Evolutionary conservation across 176 grass and related monocot species (phyloP), one percentile per base, ranked within the genome.

Genomic region (Oryza coarctata): DNA sequence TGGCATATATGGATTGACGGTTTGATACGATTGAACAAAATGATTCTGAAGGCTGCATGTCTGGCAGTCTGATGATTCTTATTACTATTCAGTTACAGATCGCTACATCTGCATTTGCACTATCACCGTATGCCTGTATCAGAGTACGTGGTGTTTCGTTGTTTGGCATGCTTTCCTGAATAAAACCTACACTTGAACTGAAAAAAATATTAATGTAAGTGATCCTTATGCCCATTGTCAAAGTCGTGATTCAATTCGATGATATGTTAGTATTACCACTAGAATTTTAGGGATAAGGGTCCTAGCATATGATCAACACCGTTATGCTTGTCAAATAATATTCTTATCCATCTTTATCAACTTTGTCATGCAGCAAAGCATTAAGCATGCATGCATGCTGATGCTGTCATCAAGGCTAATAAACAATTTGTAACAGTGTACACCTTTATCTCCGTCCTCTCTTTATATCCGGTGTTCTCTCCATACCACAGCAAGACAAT

Each of bases 401-500:
- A 58, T 68, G 20, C 41, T 66, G 61, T 44, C 31, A 39, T 55
- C 12, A 38, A 49, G 64, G 30, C 70, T 69, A 15, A 69, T 44
- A 33, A 83, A 72, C 33, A 73, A 26, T 74, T 36, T 78, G 44
- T 15, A 63, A 74, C 23, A 65, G 11, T 12, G 77, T 81, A 22
- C 4, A 36, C 12, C 25, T 30, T 77, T 86, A 47, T n/a, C 47
- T 60, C 30, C 12, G 23, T 39, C 28, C 78, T 38, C 45, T 34
- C 22, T 78, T 65, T 82, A 58, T 76, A 72, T 71, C 11, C 12
- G 35, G 65, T 34, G 41, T 70, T 63, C 47, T 34, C 88, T 86
- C 63, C 83, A 89, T 73, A 70, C 80, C 85, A 81, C 71, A 33
- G 44, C 65, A 47, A 68, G 66, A 32, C 58, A 78, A 38, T 15